These are phyloP conservation scores for Durio zibethinus DNA, from an alignment of 345 rosid species.

Conservation along the genomic window DNA sequence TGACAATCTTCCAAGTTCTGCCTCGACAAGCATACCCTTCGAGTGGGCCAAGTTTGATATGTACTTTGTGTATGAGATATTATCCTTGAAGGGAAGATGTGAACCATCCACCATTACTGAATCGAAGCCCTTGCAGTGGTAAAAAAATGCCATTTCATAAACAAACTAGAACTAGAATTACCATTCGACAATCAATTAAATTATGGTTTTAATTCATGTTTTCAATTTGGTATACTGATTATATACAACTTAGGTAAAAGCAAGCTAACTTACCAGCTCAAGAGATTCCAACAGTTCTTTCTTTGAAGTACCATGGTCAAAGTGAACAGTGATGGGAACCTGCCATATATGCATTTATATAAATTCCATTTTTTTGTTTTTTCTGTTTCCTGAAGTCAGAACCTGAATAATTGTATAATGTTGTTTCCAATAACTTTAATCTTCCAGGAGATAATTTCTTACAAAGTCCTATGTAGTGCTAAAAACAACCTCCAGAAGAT, in stretches of 20 bases:
- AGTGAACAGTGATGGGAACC: slow-evolving; percentile 94
- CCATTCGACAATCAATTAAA: slow-evolving; percentile 1
- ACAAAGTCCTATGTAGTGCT: not conserved
- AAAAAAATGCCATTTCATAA: slow-evolving; percentile 14
- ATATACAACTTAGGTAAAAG: not conserved
- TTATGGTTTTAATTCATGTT: not conserved
- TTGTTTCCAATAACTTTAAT: not conserved
- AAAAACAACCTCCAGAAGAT: not conserved
- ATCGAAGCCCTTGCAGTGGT: slow-evolving; percentile 67
- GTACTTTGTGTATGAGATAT: slow-evolving; percentile 66
- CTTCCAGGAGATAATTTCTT: not conserved
- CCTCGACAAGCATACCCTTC: slow-evolving; percentile 76
- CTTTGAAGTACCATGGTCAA: slow-evolving; percentile 89
- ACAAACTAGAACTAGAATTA: slow-evolving; percentile 9
- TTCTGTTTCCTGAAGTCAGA: not conserved
- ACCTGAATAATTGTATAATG: not conserved
- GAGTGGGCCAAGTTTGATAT: slow-evolving; percentile 66
- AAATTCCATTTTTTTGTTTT: not conserved
- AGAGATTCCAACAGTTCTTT: slow-evolving; percentile 75
- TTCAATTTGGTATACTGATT: not conserved
- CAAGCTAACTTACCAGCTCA: slow-evolving; percentile 52
- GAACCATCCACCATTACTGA: slow-evolving; percentile 97
- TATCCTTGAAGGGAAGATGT: slow-evolving; percentile 75
- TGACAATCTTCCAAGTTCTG: slow-evolving; percentile 88
- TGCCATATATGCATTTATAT: slow-evolving; percentile 30